Evolutionary conservation across 2,329 filamentous ascomycete genomes (phyloP).

Genomic region (Monilinia vaccinii-corymbosi): DNA sequence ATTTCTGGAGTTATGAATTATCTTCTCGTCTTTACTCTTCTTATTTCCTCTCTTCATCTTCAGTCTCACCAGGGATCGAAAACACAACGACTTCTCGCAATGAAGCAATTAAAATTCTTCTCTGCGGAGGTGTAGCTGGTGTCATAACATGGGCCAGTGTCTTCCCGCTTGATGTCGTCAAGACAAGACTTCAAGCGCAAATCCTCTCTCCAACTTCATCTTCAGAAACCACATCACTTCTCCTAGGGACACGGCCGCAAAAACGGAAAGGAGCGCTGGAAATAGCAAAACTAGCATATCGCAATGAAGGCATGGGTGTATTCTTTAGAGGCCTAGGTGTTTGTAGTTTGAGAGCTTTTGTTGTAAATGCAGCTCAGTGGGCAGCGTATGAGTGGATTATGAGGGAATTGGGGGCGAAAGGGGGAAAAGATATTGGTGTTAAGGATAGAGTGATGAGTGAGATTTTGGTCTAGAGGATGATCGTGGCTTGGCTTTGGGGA

Average conservation of each 20-base stretch:
- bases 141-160: slow-evolving; percentile 83
- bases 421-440: background rate
- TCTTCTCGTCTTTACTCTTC: slow-evolving; percentile 41
- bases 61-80: slow-evolving; percentile 33
- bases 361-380: slow-evolving; percentile 93
- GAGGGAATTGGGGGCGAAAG: slow-evolving; percentile 37
- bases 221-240: slow-evolving; percentile 28
- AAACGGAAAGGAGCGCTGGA: slow-evolving; percentile 45
- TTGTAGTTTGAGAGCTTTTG: slow-evolving; percentile 78
- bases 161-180: slow-evolving; percentile 86
- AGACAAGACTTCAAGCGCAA: slow-evolving; percentile 84
- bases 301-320: slow-evolving; percentile 46
- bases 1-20: slow-evolving; percentile 89
- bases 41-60: background rate
- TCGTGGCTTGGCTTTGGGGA: background rate
- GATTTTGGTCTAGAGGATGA: background rate
- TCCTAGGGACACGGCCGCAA: slow-evolving; percentile 21
- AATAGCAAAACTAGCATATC: slow-evolving; percentile 58
- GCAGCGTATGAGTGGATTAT: slow-evolving; percentile 86
- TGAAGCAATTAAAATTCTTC: slow-evolving; percentile 53
- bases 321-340: slow-evolving; percentile 71
- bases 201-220: slow-evolving; percentile 15
- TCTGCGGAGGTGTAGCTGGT: slow-evolving; percentile 82
- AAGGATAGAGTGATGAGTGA: background rate
- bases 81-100: slow-evolving; percentile 27